These are phyloP conservation scores for Setaria viridis DNA, from an alignment of 202 grass and related monocot genomes.

Conservation along the genomic window DNA sequence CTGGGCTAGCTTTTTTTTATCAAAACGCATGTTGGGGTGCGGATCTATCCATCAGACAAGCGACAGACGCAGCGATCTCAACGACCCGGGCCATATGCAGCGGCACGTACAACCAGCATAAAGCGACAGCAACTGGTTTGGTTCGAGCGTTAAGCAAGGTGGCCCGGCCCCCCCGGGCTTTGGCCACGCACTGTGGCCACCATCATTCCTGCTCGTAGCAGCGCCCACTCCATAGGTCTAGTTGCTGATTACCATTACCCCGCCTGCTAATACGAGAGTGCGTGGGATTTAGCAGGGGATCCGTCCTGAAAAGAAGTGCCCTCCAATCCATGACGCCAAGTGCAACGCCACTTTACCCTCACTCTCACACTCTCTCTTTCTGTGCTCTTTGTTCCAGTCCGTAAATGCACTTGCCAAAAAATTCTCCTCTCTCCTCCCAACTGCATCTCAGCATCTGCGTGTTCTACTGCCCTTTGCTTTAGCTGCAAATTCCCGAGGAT, in stretches of 20 bases:
- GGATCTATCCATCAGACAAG: not conserved
- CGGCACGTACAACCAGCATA: not conserved
- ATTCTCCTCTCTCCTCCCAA: not conserved
- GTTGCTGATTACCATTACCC: slow-evolving; percentile 7
- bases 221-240: not conserved
- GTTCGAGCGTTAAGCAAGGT: slow-evolving; percentile 3
- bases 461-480: not conserved
- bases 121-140: slow-evolving; percentile 10
- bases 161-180: not conserved
- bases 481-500: slow-evolving; percentile 33
- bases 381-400: not conserved
- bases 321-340: slow-evolving; percentile 32
- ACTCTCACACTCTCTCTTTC: not conserved
- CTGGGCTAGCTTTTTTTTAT: not conserved
- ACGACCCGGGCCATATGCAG: not conserved
- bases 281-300: slow-evolving; percentile 43
- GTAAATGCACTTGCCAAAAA: slow-evolving; percentile 42
- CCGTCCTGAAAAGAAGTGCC: slow-evolving; percentile 52
- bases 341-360: slow-evolving; percentile 11
- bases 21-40: slow-evolving; percentile 6
- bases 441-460: too few species aligned
- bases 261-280: slow-evolving; percentile 1
- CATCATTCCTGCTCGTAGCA: slow-evolving; percentile 26
- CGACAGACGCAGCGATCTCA: slow-evolving; percentile 35
- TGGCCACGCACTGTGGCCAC: not conserved